phyloP scores from a whole-genome alignment of 1,284 basidiomycete species.

The Gymnopus androsaceus region DNA sequence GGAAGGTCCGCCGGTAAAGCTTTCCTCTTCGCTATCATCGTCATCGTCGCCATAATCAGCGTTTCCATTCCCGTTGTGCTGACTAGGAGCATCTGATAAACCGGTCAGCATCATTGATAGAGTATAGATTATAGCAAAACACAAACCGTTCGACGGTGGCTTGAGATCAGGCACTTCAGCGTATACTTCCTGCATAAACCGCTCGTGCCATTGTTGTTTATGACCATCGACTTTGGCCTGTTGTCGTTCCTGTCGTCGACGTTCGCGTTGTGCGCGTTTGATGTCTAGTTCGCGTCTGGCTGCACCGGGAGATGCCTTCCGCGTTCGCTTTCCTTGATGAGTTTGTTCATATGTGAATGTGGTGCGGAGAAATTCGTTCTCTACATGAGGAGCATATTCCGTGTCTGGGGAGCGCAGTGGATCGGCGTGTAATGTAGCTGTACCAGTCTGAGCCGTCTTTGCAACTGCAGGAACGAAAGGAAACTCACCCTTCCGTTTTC shows the following conservation, averaged over 20 bases:
- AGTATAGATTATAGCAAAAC: not conserved
- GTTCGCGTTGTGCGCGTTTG: conserved; percentile 39
- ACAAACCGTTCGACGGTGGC: conserved; percentile 15
- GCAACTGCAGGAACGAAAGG: not conserved
- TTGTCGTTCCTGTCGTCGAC: conserved; percentile 40
- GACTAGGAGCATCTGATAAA: not conserved
- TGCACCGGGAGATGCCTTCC: conserved; percentile 46
- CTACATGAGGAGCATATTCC: too few relatives aligned
- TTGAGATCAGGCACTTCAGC: conserved; percentile 31
- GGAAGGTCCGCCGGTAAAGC: conserved; percentile 16
- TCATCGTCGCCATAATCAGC: conserved; percentile 17
- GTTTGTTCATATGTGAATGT: conserved; percentile 31
- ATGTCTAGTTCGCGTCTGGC: conserved; percentile 39
- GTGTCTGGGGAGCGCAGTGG: conserved; percentile 27
- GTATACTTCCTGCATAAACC: conserved; percentile 44
- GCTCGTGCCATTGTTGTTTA: conserved; percentile 37
- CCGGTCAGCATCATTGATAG: not conserved
- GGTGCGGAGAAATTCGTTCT: conserved; percentile 32
- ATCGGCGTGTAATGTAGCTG: conserved; percentile 36
- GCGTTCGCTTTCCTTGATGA: conserved; percentile 43
- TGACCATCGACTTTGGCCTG: conserved; percentile 39
- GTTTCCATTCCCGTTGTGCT: not conserved
- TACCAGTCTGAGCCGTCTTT: not conserved
- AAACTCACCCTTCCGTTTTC: conserved; percentile 51
- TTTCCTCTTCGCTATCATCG: conserved; percentile 22